A percentile compares a stretch with the other conserved stretches of the same genome.
Evolutionary conservation across 202 grass and related monocot species (phyloP).

Genomic region (Panicum hallii): DNA sequence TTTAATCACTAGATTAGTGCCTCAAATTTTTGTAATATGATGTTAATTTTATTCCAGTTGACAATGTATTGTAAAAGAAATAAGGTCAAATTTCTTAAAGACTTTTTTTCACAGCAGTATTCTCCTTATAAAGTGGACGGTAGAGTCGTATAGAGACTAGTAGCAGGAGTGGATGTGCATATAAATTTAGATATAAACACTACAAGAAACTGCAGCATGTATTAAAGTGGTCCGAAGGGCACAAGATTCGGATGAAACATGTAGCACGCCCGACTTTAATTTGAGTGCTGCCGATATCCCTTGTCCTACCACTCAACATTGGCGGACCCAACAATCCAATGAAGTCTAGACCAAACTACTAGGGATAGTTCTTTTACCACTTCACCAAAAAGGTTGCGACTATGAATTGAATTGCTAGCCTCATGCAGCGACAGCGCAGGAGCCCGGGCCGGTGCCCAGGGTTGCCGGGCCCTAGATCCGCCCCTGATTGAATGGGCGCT

Average conservation of each 20-base stretch:
- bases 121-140: neutral
- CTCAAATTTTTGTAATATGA: neutral
- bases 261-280: slow-evolving; percentile 1
- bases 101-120: neutral
- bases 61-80: neutral
- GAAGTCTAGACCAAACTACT: too few relatives aligned
- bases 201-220: neutral
- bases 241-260: slow-evolving; percentile 37
- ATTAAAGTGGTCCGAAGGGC: slow-evolving; percentile 11
- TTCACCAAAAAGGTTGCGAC: too few relatives aligned
- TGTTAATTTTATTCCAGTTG: neutral
- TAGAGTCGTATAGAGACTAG: neutral
- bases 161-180: too few relatives aligned
- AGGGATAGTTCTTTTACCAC: too few relatives aligned
- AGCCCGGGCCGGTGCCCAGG: too few relatives aligned
- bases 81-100: neutral
- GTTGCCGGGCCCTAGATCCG: too few relatives aligned
- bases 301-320: slow-evolving; percentile 22
- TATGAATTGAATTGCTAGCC: too few relatives aligned
- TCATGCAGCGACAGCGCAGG: too few relatives aligned
- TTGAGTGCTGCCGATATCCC: neutral
- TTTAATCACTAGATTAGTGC: neutral
- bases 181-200: neutral
- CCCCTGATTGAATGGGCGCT: slow-evolving; percentile 1
- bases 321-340: too few relatives aligned